Conservation (phyloP, 352 stramenopile genomes). For the Phytophthora aleatoria region DNA sequence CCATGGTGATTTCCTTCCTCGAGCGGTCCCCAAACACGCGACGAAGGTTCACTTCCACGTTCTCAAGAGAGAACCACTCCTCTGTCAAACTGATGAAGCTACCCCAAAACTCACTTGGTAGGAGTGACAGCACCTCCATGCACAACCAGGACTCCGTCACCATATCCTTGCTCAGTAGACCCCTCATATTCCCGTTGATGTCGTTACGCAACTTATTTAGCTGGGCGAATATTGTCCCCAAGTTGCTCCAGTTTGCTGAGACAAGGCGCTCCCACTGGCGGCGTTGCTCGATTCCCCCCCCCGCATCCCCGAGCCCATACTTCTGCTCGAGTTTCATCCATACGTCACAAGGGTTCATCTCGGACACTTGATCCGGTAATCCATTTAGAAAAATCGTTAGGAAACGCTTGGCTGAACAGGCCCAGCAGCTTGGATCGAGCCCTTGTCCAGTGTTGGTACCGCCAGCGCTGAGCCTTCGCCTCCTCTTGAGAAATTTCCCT, state of each 20-base stretch:
- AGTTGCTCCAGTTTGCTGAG: constrained; percentile 2
- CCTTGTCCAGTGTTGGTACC: not conserved
- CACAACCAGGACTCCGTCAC: constrained; percentile 5
- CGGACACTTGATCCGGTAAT: not conserved
- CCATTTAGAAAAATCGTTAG: not conserved
- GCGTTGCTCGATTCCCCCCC: not conserved
- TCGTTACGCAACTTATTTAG: not conserved
- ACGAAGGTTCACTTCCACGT: not conserved
- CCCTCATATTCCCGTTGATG: not conserved
- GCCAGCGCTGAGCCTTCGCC: not conserved
- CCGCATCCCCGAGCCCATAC: not conserved
- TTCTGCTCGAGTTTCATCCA: constrained; percentile 1
- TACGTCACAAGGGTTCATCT: not conserved
- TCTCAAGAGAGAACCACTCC: not conserved
- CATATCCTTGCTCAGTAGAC: not conserved
- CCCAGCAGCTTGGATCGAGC: not conserved
- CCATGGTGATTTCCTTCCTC: not conserved
- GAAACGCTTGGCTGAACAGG: not conserved
- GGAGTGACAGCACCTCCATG: not conserved
- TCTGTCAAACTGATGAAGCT: not conserved
- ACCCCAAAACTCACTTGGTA: not conserved
- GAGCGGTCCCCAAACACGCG: not conserved
- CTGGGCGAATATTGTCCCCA: constrained; percentile 4
- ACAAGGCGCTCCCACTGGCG: not conserved
- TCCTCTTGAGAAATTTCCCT: not conserved